Evolutionary conservation across 208 protist species (phyloP).

Genomic region (Herpetomonas samuelpessoai): DNA sequence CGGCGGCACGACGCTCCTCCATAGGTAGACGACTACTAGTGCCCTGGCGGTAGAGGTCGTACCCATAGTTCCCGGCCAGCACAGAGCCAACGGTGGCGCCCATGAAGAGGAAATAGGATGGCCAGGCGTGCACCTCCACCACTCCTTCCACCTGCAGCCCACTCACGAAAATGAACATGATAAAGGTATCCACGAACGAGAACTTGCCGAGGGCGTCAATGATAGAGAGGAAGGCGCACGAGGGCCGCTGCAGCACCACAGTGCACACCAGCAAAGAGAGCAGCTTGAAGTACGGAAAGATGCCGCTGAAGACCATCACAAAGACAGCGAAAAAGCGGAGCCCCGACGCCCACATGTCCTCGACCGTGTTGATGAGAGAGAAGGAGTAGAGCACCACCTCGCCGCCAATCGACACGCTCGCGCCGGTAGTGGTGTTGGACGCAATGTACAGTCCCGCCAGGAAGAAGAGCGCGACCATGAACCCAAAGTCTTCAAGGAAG

Average conservation of each 20-base stretch:
- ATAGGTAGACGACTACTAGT: constrained; percentile 13
- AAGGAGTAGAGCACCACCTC: constrained; percentile 44
- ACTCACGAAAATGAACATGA: constrained; percentile 59
- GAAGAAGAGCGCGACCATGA: constrained; percentile 10
- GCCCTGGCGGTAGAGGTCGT: constrained; percentile 14
- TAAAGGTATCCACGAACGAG: constrained; percentile 81
- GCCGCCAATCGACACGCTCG: constrained; percentile 10
- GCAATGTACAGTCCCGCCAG: constrained; percentile 3
- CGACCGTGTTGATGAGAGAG: constrained; percentile 51
- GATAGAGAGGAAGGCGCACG: constrained; percentile 33
- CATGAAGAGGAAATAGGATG: constrained; percentile 31
- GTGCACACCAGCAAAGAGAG: constrained; percentile 25
- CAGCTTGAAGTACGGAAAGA: constrained; percentile 76
- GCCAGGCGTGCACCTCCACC: constrained; percentile 13
- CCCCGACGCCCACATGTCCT: constrained; percentile 67
- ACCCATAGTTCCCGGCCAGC: constrained; percentile 28
- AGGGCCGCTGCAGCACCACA: constrained; percentile 26
- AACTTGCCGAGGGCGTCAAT: constrained; percentile 89
- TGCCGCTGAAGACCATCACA: constrained; percentile 75
- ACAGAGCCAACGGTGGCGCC: constrained; percentile 23
- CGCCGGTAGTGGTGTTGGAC: constrained; percentile 14
- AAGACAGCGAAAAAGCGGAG: constrained; percentile 69
- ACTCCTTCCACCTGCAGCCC: constrained; percentile 49
- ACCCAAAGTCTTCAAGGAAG: constrained; percentile 4
- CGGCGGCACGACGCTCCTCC: too few species aligned